These are phyloP conservation scores for Thozetella sp. DNA, from an alignment of 495 filamentous ascomycete genomes.

Conservation along the genomic window DNA sequence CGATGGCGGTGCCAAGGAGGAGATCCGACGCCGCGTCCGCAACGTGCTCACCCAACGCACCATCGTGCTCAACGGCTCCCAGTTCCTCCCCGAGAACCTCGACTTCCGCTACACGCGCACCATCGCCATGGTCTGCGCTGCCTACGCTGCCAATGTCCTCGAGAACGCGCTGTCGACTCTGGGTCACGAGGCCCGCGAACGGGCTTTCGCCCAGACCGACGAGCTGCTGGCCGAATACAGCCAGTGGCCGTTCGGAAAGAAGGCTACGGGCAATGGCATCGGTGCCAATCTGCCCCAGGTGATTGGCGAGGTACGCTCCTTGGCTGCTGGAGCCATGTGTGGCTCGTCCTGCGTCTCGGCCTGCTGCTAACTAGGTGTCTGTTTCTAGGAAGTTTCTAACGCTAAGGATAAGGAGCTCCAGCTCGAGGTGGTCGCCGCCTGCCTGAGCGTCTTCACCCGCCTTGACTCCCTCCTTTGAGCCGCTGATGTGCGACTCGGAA, in stretches of 20 bases:
- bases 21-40: constrained; percentile 88
- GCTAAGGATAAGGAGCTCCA: constrained; percentile 92
- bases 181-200: constrained; percentile 89
- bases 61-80: constrained; percentile 79
- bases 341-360: neutral
- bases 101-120: constrained; percentile 93
- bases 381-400: constrained; percentile 68
- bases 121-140: constrained; percentile 94
- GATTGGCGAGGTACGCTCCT: constrained; percentile 64
- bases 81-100: constrained; percentile 90
- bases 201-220: constrained; percentile 95
- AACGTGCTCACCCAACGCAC: constrained; percentile 92
- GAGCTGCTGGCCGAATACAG: constrained; percentile 94
- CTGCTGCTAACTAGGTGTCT: constrained; percentile 11
- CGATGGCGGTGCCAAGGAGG: constrained; percentile 95
- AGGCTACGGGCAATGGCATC: constrained; percentile 75
- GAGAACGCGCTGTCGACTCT: constrained; percentile 95
- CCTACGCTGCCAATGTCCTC: constrained; percentile 96
- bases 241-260: constrained; percentile 91
- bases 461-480: constrained; percentile 87
- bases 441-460: constrained; percentile 94
- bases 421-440: constrained; percentile 94
- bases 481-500: neutral
- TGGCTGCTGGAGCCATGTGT: too few relatives aligned
- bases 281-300: constrained; percentile 94